Evolutionary conservation across 805 yeast species (phyloP).

Genomic region (Zygoascus tannicola): DNA sequence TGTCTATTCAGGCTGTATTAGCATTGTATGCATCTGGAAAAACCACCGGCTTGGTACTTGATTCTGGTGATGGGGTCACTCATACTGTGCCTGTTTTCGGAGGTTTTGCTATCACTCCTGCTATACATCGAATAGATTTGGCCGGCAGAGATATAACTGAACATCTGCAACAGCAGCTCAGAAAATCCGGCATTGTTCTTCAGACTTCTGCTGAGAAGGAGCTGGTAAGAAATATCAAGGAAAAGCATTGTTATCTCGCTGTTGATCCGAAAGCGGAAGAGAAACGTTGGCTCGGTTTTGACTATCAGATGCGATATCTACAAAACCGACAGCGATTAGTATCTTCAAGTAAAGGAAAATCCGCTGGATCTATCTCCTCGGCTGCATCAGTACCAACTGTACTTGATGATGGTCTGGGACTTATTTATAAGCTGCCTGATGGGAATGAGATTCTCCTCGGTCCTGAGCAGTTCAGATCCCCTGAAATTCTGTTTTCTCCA

Average conservation of each 20-base stretch:
- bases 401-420: neutral
- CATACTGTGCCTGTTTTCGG: conserved; percentile 84
- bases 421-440: conserved; percentile 63
- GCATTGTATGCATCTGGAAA: conserved; percentile 81
- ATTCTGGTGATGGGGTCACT: conserved; percentile 89
- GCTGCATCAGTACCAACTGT: conserved; percentile 10
- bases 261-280: conserved; percentile 50
- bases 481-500: conserved; percentile 80
- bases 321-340: conserved; percentile 1
- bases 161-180: conserved; percentile 55
- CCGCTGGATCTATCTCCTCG: conserved; percentile 1
- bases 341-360: conserved; percentile 2
- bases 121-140: conserved; percentile 63
- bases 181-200: conserved; percentile 59
- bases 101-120: conserved; percentile 70
- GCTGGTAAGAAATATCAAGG: conserved; percentile 70
- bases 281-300: conserved; percentile 22
- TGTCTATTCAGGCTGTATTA: conserved; percentile 67
- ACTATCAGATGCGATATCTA: conserved; percentile 12
- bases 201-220: conserved; percentile 73
- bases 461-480: conserved; percentile 59
- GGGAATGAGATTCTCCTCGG: conserved; percentile 63
- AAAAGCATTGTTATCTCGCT: conserved; percentile 58
- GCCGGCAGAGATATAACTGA: conserved; percentile 86
- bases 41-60: conserved; percentile 84